These are phyloP conservation scores for Metschnikowia corniflorae DNA, from an alignment of 805 yeast genomes.

Conservation along the genomic window DNA sequence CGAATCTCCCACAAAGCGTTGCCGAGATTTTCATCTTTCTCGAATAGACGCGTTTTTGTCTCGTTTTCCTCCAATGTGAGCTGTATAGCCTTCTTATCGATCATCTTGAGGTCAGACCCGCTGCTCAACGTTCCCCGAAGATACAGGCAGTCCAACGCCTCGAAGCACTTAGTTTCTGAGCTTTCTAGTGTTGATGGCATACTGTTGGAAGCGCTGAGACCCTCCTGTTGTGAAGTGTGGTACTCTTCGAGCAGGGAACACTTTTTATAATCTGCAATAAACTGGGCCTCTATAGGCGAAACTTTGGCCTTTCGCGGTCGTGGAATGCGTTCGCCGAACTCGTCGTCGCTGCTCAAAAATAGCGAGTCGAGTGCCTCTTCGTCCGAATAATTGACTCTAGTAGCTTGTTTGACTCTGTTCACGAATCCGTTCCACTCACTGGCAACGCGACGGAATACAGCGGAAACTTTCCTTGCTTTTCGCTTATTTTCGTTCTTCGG, in stretches of 20 bases:
- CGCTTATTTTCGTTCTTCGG: constrained; percentile 1
- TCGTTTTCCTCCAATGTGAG: constrained; percentile 2
- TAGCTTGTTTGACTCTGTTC: constrained; percentile 35
- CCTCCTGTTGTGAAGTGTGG: neutral
- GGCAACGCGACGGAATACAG: constrained; percentile 37
- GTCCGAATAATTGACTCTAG: constrained; percentile 47
- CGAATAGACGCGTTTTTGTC: constrained; percentile 1
- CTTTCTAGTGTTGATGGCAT: neutral
- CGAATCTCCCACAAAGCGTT: constrained; percentile 66
- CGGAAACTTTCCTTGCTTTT: constrained; percentile 18
- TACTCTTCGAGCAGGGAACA: constrained; percentile 29
- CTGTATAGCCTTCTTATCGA: neutral
- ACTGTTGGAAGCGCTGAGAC: neutral
- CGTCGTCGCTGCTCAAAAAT: constrained; percentile 41
- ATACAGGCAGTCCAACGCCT: constrained; percentile 5
- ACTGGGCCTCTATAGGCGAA: constrained; percentile 28
- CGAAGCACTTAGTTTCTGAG: neutral
- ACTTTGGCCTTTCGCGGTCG: constrained; percentile 16
- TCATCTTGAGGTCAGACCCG: neutral
- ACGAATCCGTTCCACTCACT: constrained; percentile 35
- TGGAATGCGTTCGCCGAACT: constrained; percentile 25
- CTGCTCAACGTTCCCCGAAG: neutral
- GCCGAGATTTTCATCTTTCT: constrained; percentile 37
- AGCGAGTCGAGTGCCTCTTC: constrained; percentile 51
- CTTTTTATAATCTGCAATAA: constrained; percentile 31